Conservation (phyloP, 108 stramenopile species). For the Phaeodactylum tricornutum region DNA sequence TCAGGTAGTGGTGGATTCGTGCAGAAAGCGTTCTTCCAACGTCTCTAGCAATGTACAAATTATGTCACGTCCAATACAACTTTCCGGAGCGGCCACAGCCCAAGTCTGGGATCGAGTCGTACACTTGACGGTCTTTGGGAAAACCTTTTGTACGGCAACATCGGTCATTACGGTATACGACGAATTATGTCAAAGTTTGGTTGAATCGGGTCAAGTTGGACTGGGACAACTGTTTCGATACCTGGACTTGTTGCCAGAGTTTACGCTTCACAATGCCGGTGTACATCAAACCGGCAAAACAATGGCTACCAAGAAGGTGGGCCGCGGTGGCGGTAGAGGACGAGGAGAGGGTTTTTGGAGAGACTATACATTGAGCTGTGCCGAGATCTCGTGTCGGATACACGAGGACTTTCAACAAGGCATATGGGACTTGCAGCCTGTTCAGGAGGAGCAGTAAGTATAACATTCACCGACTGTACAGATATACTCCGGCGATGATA, state of each 20-base stretch:
- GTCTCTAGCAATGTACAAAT: not conserved
- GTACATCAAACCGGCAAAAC: not conserved
- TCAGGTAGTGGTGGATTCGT: slow-evolving; percentile 48
- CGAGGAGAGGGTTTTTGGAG: slow-evolving; percentile 33
- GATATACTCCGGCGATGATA: too few species aligned
- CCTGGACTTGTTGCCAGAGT: slow-evolving; percentile 64
- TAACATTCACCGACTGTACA: too few species aligned
- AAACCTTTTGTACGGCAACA: slow-evolving; percentile 60
- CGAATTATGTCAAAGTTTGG: slow-evolving; percentile 31
- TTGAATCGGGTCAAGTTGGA: slow-evolving; percentile 63
- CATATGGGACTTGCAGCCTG: slow-evolving; percentile 25
- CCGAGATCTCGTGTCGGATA: slow-evolving; percentile 22
- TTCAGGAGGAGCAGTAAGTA: too few species aligned
- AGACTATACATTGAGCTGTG: slow-evolving; percentile 25
- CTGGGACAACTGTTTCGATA: slow-evolving; percentile 74
- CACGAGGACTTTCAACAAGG: slow-evolving; percentile 20
- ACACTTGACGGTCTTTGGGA: slow-evolving; percentile 10
- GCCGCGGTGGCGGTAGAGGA: not conserved
- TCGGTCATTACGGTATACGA: slow-evolving; percentile 45
- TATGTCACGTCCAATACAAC: too few species aligned
- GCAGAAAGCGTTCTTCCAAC: slow-evolving; percentile 5
- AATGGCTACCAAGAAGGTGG: too few species aligned
- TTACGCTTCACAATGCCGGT: slow-evolving; percentile 55
- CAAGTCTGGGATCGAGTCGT: slow-evolving; percentile 47
- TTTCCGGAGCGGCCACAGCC: slow-evolving; percentile 8